These are phyloP conservation scores for Kazachstania taianensis DNA, from an alignment of 805 yeast genomes.

Conservation along the genomic window DNA sequence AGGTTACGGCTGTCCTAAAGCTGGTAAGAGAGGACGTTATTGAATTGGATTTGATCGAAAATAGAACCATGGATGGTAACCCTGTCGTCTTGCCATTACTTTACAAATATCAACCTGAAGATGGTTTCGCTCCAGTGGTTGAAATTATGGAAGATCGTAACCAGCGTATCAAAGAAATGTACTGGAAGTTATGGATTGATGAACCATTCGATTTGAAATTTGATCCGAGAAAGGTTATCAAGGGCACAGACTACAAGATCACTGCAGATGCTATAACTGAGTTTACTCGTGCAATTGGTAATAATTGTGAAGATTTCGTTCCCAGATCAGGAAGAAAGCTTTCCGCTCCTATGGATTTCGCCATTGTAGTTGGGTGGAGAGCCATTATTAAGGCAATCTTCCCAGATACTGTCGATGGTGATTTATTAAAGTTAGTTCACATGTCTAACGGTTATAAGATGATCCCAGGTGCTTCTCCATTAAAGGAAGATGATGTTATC, in stretches of 20 bases:
- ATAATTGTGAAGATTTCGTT: constrained; percentile 92
- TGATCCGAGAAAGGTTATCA: constrained; percentile 64
- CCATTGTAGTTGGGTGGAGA: constrained; percentile 97
- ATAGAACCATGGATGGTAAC: constrained; percentile 68
- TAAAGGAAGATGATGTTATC: constrained; percentile 80
- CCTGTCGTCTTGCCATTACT: constrained; percentile 70
- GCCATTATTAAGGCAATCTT: constrained; percentile 96
- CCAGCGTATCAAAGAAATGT: constrained; percentile 85
- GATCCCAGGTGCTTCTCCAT: constrained; percentile 84
- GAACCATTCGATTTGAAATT: constrained; percentile 55
- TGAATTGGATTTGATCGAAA: constrained; percentile 69
- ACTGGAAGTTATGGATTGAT: constrained; percentile 93
- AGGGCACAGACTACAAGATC: constrained; percentile 55
- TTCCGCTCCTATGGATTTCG: constrained; percentile 98
- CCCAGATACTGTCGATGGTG: constrained; percentile 96
- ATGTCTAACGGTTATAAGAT: constrained; percentile 89
- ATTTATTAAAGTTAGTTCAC: constrained; percentile 85
- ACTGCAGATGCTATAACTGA: constrained; percentile 74
- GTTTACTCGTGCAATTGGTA: constrained; percentile 94
- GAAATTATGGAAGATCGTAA: constrained; percentile 89
- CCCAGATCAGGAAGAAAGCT: constrained; percentile 74
- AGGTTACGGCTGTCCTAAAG: constrained; percentile 56
- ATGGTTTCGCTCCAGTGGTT: constrained; percentile 92
- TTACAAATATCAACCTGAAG: constrained; percentile 69
- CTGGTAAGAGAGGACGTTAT: constrained; percentile 44